These are phyloP conservation scores for Peronospora farinosa DNA, from an alignment of 352 stramenopile species.

Conservation along the genomic window DNA sequence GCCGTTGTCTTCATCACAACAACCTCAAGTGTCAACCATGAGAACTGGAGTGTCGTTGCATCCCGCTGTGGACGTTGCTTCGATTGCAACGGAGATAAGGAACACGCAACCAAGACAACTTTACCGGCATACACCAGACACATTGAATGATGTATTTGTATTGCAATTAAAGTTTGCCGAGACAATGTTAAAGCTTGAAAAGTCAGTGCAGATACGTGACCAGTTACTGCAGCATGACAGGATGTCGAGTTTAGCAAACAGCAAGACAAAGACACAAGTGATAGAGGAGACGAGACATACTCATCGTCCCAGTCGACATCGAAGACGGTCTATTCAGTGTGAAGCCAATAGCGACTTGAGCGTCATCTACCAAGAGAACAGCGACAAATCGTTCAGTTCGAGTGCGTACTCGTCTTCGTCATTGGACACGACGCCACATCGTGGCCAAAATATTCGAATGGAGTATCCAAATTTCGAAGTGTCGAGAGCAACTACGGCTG, in stretches of 20 bases:
- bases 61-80: background rate
- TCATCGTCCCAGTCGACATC: conserved; percentile 4
- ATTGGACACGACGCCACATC: conserved; percentile 15
- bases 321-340: conserved; percentile 12
- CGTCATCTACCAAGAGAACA: conserved; percentile 19
- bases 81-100: background rate
- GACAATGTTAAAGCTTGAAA: conserved; percentile 65
- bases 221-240: conserved; percentile 32
- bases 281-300: background rate
- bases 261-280: background rate
- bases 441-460: conserved; percentile 8
- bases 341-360: conserved; percentile 18
- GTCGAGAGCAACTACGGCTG: conserved; percentile 27
- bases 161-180: conserved; percentile 66
- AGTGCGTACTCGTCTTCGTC: conserved; percentile 29
- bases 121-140: conserved; percentile 26
- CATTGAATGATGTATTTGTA: conserved; percentile 55
- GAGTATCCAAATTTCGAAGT: conserved; percentile 13
- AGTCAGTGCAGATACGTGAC: conserved; percentile 56
- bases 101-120: conserved; percentile 7
- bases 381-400: conserved; percentile 33
- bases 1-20: conserved; percentile 21
- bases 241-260: conserved; percentile 4
- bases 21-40: background rate
- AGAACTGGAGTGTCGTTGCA: conserved; percentile 9